These are phyloP conservation scores for Galerina sulciceps DNA, from an alignment of 768 basidiomycete species.

Conservation along the genomic window DNA sequence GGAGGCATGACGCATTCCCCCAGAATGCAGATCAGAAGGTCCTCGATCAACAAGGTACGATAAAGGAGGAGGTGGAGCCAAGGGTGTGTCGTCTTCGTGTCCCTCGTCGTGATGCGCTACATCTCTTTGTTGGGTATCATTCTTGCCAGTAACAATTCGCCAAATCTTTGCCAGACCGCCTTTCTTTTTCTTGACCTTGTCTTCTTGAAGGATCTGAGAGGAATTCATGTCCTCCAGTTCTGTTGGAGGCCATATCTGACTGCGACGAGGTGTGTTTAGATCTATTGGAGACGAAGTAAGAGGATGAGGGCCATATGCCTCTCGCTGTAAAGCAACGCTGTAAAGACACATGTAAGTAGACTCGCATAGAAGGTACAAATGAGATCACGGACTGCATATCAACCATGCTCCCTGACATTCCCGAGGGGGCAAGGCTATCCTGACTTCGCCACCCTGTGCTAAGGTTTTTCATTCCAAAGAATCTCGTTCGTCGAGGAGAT, in stretches of 20 bases:
- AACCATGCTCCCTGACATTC: conserved; percentile 85
- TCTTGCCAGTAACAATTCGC: conserved; percentile 72
- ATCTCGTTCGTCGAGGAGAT: conserved; percentile 72
- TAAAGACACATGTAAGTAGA: conserved; percentile 13
- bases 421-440: conserved; percentile 82
- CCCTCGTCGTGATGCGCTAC: conserved; percentile 44
- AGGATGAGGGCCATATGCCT: conserved; percentile 42
- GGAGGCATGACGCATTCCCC: conserved; percentile 61
- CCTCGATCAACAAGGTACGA: conserved; percentile 81
- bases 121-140: conserved; percentile 35
- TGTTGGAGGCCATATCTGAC: conserved; percentile 55
- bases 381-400: conserved; percentile 82
- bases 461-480: conserved; percentile 78
- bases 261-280: conserved; percentile 46
- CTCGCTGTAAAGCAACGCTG: conserved; percentile 81
- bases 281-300: conserved; percentile 36
- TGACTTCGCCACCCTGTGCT: conserved; percentile 78
- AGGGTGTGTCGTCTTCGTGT: conserved; percentile 71
- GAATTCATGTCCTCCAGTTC: conserved; percentile 33
- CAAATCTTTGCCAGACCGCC: conserved; percentile 82
- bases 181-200: conserved; percentile 76
- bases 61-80: conserved; percentile 90
- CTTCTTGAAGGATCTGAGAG: conserved; percentile 30
- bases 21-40: conserved; percentile 43
- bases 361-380: neutral